Conservation (phyloP, 371 early-diverging fungal species). For the Apophysomyces sp. region DNA sequence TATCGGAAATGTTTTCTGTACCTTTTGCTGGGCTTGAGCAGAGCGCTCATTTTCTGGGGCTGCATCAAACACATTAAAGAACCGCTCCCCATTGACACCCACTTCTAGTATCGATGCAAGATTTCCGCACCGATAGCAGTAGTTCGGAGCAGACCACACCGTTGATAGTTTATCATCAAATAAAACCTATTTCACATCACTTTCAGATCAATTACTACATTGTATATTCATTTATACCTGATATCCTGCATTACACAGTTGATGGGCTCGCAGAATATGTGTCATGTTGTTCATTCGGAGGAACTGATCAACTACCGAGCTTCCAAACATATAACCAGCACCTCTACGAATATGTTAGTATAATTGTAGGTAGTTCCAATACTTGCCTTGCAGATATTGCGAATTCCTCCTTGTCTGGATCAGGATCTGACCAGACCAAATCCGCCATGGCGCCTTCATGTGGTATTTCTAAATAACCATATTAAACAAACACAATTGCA, state of each 20-base stretch:
- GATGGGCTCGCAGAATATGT: slow-evolving; percentile 94
- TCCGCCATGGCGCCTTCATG: slow-evolving; percentile 99
- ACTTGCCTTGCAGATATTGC: slow-evolving; percentile 78
- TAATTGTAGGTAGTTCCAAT: neutral
- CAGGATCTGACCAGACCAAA: slow-evolving; percentile 98
- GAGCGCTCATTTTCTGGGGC: slow-evolving; percentile 77
- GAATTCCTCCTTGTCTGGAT: slow-evolving; percentile 79
- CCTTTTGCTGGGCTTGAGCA: slow-evolving; percentile 18
- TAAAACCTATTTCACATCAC: slow-evolving; percentile 46
- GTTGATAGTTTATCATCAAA: slow-evolving; percentile 87
- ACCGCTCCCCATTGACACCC: slow-evolving; percentile 72
- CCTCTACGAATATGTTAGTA: slow-evolving; percentile 56
- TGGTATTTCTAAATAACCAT: slow-evolving; percentile 76
- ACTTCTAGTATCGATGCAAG: slow-evolving; percentile 93
- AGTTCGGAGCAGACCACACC: slow-evolving; percentile 90
- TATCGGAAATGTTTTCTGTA: neutral
- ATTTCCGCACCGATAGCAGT: slow-evolving; percentile 97
- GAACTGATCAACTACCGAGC: slow-evolving; percentile 82
- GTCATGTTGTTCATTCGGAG: slow-evolving; percentile 81
- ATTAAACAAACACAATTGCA: neutral
- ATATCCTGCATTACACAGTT: slow-evolving; percentile 96
- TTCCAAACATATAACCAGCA: slow-evolving; percentile 94
- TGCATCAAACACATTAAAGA: slow-evolving; percentile 89
- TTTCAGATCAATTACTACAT: neutral
- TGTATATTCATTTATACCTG: slow-evolving; percentile 46